Base-by-base conservation (phyloP, 345 rosid species). In the thale cress (Arabidopsis thaliana) region DNA sequence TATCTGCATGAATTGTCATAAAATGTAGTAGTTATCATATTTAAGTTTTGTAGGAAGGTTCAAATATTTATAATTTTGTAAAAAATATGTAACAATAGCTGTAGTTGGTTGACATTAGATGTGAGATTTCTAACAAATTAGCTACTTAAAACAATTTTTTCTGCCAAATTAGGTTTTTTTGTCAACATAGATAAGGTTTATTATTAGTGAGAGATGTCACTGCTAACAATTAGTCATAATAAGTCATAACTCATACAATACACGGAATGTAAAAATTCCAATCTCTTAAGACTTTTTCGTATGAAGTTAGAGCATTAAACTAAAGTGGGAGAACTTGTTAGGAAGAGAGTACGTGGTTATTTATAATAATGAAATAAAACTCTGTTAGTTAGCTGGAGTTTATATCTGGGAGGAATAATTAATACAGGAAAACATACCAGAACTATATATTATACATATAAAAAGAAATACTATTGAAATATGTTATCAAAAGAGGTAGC, bases 1-100 rank as follows among this genome's bases (percentile, higher is more conserved):
- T 84, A 89, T 67, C 97, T 91, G 78, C 67, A 68, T 30, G 71
- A 45, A 68, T 57, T 11, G 20, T 20, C 1, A 6, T 16, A 7
- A 49, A 16, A 0, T 5, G 41, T 7, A 16, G 32, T 42, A 22
- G 0, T 34, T 8, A n/a, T 33, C 61, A 51, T 9, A 23, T 4
- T 28, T 28, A 2, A 28, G 32, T 28, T 28, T 2, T 0, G 2
- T 28, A 4, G 32, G 32, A 28, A 4, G 32, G 32, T 28, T 28
- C 3, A 28, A 28, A 28, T 28, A 28, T 28, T 3, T 28, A 28
- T 2, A 28, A 28, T 28, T 28, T 28, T 28, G 4, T 4, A 0
- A 28, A 28, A 28, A 28, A 3, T 28, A 28, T 28, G 4, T 3
- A 28, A 28, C 32, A 28, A 28, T 28, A 28, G 32, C 4, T 28